phyloP scores from a whole-genome alignment of 2,329 filamentous ascomycete species.

The Aureobasidium vineae region DNA sequence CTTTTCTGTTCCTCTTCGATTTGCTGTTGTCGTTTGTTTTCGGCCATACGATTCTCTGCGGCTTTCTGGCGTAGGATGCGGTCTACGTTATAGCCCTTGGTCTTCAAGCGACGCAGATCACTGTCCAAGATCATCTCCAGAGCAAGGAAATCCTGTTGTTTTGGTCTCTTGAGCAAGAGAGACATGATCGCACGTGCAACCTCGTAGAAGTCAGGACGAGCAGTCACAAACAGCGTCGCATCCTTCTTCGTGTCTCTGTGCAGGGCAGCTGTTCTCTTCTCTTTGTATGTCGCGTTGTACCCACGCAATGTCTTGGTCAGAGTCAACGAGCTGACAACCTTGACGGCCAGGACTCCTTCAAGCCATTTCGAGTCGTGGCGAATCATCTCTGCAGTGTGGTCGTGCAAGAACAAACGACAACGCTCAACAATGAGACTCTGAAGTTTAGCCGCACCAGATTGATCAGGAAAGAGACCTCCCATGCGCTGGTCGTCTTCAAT shows the following conservation, averaged over 20 bases:
- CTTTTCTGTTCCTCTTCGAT: conserved; percentile 60
- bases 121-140: conserved; percentile 88
- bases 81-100: conserved; percentile 94
- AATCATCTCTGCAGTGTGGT: conserved; percentile 73
- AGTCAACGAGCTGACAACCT: conserved; percentile 73
- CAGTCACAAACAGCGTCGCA: conserved; percentile 73
- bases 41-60: conserved; percentile 80
- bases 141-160: conserved; percentile 83
- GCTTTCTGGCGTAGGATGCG: conserved; percentile 86
- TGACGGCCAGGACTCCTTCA: conserved; percentile 76
- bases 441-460: conserved; percentile 65
- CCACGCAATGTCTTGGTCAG: conserved; percentile 74
- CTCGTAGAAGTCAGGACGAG: conserved; percentile 81
- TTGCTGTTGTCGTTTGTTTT: conserved; percentile 70
- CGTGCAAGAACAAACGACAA: conserved; percentile 84
- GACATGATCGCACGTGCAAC: conserved; percentile 84
- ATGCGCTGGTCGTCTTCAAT: conserved; percentile 76
- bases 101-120: conserved; percentile 75
- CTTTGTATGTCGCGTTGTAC: conserved; percentile 65
- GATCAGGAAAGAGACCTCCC: conserved; percentile 64
- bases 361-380: conserved; percentile 88
- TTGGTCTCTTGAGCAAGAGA: conserved; percentile 75
- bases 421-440: conserved; percentile 83
- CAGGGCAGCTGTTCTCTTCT: conserved; percentile 73
- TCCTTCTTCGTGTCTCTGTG: conserved; percentile 54